Evolutionary conservation across 2,329 filamentous ascomycete genomes (phyloP).

Genomic region (Drechslerella dactyloides): DNA sequence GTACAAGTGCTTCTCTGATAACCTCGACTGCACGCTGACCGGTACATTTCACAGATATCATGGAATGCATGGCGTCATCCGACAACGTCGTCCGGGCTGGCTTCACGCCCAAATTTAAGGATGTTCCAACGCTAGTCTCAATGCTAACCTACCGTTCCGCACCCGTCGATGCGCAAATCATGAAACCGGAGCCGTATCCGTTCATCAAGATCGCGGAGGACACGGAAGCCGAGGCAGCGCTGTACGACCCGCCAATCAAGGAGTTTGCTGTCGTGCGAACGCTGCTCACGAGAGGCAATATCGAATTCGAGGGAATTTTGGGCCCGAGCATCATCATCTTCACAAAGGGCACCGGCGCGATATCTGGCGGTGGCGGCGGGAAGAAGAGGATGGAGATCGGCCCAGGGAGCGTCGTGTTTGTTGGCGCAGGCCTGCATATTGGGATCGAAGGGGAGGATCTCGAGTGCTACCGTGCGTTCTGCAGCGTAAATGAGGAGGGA

Average conservation of each 20-base stretch:
- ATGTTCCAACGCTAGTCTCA: constrained; percentile 82
- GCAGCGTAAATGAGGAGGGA: constrained; percentile 27
- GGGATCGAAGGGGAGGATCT: constrained; percentile 19
- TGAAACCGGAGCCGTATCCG: constrained; percentile 79
- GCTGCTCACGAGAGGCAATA: constrained; percentile 74
- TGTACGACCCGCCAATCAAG: constrained; percentile 96
- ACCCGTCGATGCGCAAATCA: constrained; percentile 93
- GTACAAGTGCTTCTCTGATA: constrained; percentile 13
- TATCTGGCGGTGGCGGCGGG: constrained; percentile 81
- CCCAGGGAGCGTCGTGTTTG: constrained; percentile 63
- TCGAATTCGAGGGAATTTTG: constrained; percentile 83
- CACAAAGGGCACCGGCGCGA: constrained; percentile 79
- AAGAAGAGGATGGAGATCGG: constrained; percentile 65
- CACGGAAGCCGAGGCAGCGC: constrained; percentile 66
- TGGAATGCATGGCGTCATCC: constrained; percentile 99
- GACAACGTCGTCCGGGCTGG: constrained; percentile 98
- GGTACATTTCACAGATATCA: constrained; percentile 71
- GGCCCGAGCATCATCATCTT: constrained; percentile 94
- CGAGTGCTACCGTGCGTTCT: constrained; percentile 46
- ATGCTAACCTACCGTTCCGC: constrained; percentile 97
- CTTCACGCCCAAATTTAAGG: constrained; percentile 98
- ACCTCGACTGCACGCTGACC: constrained; percentile 7
- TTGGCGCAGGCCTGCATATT: constrained; percentile 43
- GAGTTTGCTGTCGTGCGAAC: constrained; percentile 91
- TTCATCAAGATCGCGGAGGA: constrained; percentile 76